Evolutionary conservation across 2,329 filamentous ascomycete species (phyloP), one percentile per base, ranked within the genome.

Genomic region (Colletotrichum brevisporum): DNA sequence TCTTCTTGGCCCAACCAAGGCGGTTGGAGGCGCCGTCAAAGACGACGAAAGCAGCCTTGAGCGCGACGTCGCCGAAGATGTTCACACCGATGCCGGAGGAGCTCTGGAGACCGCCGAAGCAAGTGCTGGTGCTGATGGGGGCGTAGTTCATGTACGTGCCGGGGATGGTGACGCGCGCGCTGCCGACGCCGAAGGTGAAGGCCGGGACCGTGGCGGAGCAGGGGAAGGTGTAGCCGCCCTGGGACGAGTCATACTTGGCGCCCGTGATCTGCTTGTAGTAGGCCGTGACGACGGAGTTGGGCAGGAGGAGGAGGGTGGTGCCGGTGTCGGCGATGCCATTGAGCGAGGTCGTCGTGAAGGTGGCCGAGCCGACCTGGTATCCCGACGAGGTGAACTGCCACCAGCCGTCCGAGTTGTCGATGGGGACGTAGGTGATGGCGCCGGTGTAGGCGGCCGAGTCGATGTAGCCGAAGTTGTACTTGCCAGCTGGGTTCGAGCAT

Each of bases 51-150:
- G 88, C 85, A 73, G 83, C 83, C 85, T 91, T 91, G 67, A 91
- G 82, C 81, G 90, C 89, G 71, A 89, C 82, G 73, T 91, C 89
- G 36, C 89, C 89, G 67, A 90, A 88, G 78, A 91, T 90, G 73
- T 81, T 85, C 75, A 89, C 80, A 9, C 58, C 67, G 6, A 71
- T 61, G 51, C 54, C 64, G 16, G 52, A 27, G 68, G 57, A 67
- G 56, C 67, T 78, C 82, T 91, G 89, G 59, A 91, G 84, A 63
- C 89, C 89, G 70, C 89, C 89, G 73, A 83, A 90, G 84, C 89
- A 91, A 43, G 60, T 81, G 21, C 62, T 69, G 71, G 83, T 81
- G n/a, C 73, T 80, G 57, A 83, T 77, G 43, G 78, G 74, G 1
- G 81, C 77, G 74, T 83, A 87, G 62, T 82, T 83, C 59, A 87